These are phyloP conservation scores for Adansonia digitata DNA, from an alignment of 345 rosid species.

Conservation along the genomic window DNA sequence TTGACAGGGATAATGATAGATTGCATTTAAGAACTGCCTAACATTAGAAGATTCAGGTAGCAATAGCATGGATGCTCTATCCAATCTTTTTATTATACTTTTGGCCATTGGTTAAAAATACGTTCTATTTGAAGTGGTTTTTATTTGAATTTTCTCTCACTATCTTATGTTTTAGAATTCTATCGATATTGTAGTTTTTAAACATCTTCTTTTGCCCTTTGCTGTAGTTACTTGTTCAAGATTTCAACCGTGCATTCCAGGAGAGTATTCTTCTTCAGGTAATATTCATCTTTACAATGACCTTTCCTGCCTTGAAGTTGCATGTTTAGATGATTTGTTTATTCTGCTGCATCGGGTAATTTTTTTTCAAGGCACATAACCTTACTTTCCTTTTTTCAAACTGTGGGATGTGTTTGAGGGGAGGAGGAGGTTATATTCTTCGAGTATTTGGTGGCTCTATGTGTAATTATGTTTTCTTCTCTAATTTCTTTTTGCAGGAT, in stretches of 20 bases:
- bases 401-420: too few relatives aligned
- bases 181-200: neutral
- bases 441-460: neutral
- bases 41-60: neutral
- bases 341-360: neutral
- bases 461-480: neutral
- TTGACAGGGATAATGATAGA: neutral
- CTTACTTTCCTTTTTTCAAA: neutral
- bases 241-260: conserved; percentile 95
- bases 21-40: neutral
- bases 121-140: neutral
- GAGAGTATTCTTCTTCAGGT: conserved; percentile 98
- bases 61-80: neutral
- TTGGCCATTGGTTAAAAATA: neutral
- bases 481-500: conserved; percentile 53
- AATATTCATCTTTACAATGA: conserved; percentile 4
- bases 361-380: neutral
- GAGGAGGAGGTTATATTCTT: neutral
- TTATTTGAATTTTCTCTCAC: neutral
- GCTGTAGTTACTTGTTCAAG: conserved; percentile 68
- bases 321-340: too few relatives aligned
- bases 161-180: neutral
- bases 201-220: conserved; percentile 4
- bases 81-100: neutral
- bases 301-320: neutral